Evolutionary conservation across 371 early-diverging fungal species (phyloP).

Genomic region (Circinella umbellata): DNA sequence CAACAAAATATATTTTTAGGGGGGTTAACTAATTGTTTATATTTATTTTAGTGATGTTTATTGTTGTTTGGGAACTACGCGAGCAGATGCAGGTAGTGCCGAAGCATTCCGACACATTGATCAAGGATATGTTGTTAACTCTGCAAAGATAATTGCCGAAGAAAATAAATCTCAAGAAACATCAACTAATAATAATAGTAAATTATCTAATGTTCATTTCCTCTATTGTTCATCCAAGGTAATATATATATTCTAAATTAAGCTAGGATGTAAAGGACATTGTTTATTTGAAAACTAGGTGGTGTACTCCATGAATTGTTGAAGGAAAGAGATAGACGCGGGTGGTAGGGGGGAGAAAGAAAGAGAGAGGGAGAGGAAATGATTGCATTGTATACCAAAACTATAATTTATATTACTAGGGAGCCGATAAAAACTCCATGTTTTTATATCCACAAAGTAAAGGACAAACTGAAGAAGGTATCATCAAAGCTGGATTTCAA

Average conservation of each 20-base stretch:
- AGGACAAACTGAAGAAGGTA: constrained; percentile 73
- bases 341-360: too few relatives aligned
- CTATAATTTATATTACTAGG: constrained; percentile 19
- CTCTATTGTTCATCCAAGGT: constrained; percentile 65
- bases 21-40: neutral
- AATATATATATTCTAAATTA: too few relatives aligned
- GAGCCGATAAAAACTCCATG: constrained; percentile 61
- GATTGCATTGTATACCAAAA: neutral
- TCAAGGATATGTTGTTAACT: constrained; percentile 71
- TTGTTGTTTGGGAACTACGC: constrained; percentile 74
- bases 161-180: constrained; percentile 46
- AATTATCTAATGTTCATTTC: constrained; percentile 59
- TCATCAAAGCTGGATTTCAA: constrained; percentile 66
- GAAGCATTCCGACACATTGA: constrained; percentile 75
- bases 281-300: too few relatives aligned
- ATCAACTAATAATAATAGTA: constrained; percentile 21
- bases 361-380: neutral
- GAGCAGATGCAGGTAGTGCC: constrained; percentile 66
- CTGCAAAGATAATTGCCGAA: constrained; percentile 66
- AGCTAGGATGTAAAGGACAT: too few relatives aligned
- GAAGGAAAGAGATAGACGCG: too few relatives aligned
- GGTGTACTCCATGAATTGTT: too few relatives aligned
- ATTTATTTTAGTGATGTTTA: constrained; percentile 54
- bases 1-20: neutral
- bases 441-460: constrained; percentile 77